These are phyloP conservation scores for Lentinula edodes DNA, from an alignment of 768 basidiomycete genomes.

Conservation along the genomic window DNA sequence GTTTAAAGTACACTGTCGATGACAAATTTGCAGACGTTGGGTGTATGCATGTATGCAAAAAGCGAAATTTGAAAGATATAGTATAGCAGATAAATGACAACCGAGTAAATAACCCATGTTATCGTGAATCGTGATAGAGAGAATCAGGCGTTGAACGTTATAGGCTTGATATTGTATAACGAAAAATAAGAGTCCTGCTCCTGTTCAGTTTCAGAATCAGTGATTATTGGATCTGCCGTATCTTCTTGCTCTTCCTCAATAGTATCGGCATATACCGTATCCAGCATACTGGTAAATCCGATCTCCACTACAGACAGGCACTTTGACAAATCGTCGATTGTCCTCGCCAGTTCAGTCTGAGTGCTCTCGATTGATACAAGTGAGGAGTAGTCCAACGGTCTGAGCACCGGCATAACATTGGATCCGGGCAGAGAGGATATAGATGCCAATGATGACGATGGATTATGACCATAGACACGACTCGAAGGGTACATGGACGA, in stretches of 20 bases:
- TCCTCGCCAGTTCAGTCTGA: constrained; percentile 63
- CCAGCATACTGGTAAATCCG: constrained; percentile 66
- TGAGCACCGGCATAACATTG: constrained; percentile 40
- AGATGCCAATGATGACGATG: constrained; percentile 27
- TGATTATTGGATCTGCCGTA: neutral
- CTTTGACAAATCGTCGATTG: constrained; percentile 67
- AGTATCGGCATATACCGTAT: constrained; percentile 40
- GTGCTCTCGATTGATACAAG: constrained; percentile 52
- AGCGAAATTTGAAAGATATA: no score
- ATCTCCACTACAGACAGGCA: constrained; percentile 74
- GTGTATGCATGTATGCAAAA: no score
- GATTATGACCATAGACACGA: constrained; percentile 20
- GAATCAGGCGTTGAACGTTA: neutral
- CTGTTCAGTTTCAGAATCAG: neutral
- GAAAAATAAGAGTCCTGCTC: constrained; percentile 4
- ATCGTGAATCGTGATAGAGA: no score
- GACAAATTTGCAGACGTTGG: no score
- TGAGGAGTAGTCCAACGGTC: constrained; percentile 64
- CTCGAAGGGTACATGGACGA: constrained; percentile 18
- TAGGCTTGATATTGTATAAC: neutral
- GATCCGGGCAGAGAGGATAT: constrained; percentile 18
- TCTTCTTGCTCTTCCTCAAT: constrained; percentile 66
- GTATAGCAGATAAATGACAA: no score
- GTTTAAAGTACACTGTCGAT: no score
- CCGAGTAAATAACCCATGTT: no score